Evolutionary conservation across 106 monocot genomes (phyloP).

Genomic region (Platanthera guangdongensis): DNA sequence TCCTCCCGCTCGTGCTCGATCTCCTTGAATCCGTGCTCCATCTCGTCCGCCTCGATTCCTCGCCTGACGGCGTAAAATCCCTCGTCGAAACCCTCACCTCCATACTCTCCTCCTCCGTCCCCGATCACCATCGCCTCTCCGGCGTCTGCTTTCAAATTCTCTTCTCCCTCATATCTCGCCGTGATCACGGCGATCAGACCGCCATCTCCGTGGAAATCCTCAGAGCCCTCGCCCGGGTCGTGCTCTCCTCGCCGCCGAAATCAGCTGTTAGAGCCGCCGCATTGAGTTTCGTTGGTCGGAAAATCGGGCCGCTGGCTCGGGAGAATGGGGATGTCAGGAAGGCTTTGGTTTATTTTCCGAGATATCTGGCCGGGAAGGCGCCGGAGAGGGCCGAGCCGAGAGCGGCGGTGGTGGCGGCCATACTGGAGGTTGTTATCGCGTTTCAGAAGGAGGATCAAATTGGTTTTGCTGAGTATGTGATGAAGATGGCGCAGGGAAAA

Average conservation of each 20-base stretch:
- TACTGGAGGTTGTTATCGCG: slow-evolving; percentile 47
- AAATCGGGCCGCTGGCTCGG: slow-evolving; percentile 35
- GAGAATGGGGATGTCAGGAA: slow-evolving; percentile 49
- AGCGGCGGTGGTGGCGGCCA: slow-evolving; percentile 61
- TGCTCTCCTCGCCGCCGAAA: slow-evolving; percentile 44
- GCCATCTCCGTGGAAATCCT: slow-evolving; percentile 40
- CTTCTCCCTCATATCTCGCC: slow-evolving; percentile 24
- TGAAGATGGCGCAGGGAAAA: slow-evolving; percentile 70
- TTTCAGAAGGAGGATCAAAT: slow-evolving; percentile 48
- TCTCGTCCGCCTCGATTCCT: slow-evolving; percentile 41
- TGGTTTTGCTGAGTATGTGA: slow-evolving; percentile 41
- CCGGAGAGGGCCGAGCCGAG: slow-evolving; percentile 81
- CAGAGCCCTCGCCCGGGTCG: slow-evolving; percentile 29
- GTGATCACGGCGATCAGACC: slow-evolving; percentile 53
- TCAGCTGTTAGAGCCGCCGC: slow-evolving; percentile 26
- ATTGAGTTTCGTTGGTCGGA: slow-evolving; percentile 36
- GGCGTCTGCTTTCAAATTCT: slow-evolving; percentile 59
- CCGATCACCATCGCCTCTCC: slow-evolving; percentile 13
- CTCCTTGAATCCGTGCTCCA: slow-evolving; percentile 34
- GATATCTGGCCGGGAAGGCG: slow-evolving; percentile 55
- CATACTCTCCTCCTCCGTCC: slow-evolving; percentile 15
- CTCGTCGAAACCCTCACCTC: slow-evolving; percentile 51
- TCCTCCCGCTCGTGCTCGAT: slow-evolving; percentile 28
- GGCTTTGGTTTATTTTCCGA: slow-evolving; percentile 63
- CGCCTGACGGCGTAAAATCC: slow-evolving; percentile 45